Evolutionary conservation across 257 asterid species (phyloP).

Genomic region (Jasminum sambac): DNA sequence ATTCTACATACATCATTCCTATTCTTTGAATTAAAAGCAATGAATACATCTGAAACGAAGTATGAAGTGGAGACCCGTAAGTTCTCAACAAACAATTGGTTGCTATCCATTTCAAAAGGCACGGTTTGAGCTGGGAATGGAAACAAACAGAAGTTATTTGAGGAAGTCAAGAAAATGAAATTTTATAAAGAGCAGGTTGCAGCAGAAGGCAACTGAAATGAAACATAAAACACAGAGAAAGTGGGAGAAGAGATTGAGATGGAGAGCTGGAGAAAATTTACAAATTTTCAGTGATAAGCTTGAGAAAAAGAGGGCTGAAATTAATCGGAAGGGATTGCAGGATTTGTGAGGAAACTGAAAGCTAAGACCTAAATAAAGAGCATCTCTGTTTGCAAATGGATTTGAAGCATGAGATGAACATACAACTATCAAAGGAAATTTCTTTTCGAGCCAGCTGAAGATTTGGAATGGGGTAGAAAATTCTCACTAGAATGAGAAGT

Average conservation of each 20-base stretch:
- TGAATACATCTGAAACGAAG: neutral
- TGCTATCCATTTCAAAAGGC: neutral
- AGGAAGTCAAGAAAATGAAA: slow-evolving; percentile 1
- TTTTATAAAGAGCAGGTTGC: neutral
- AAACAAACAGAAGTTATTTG: slow-evolving; percentile 1
- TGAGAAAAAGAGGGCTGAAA: neutral
- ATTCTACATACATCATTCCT: neutral
- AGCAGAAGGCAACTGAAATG: slow-evolving; percentile 4
- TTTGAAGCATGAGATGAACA: neutral
- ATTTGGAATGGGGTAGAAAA: neutral
- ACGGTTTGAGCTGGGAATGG: neutral
- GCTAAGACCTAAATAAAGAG: neutral
- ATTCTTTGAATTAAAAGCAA: neutral
- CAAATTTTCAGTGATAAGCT: slow-evolving; percentile 3
- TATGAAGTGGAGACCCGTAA: neutral
- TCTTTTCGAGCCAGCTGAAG: neutral
- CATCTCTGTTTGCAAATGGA: neutral
- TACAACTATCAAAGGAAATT: neutral
- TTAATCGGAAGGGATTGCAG: neutral
- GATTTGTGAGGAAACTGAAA: neutral
- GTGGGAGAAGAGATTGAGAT: neutral
- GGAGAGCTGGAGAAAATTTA: neutral
- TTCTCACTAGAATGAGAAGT: neutral
- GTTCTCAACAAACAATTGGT: slow-evolving; percentile 1
- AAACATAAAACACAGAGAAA: slow-evolving; percentile 6